These are phyloP conservation scores for Quercus tomentella DNA, from an alignment of 331 rosid species.

Conservation along the genomic window DNA sequence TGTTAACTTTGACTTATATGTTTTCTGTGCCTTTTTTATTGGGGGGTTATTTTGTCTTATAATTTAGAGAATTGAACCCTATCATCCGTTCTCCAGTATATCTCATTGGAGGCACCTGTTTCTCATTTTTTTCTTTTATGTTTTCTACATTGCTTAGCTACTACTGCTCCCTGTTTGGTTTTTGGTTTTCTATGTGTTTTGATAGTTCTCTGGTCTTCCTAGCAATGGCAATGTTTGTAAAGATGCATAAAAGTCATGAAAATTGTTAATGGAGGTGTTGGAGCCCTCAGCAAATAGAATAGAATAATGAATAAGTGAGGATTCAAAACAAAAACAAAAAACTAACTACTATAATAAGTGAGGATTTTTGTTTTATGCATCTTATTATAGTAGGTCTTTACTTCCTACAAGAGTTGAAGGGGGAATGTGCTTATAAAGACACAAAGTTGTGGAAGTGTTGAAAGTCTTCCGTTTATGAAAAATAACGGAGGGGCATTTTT, in stretches of 20 bases:
- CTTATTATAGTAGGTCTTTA: no score
- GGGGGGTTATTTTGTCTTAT: neutral
- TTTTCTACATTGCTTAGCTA: neutral
- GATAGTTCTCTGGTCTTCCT: neutral
- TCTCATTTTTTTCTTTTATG: neutral
- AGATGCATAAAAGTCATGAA: neutral
- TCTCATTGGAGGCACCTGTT: neutral
- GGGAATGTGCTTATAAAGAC: neutral
- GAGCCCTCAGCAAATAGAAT: neutral
- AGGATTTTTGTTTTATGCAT: no score
- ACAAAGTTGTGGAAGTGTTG: no score
- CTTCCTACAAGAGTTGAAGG: neutral
- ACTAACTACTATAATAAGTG: no score
- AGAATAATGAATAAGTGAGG: no score
- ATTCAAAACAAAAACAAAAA: no score
- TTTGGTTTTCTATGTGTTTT: neutral
- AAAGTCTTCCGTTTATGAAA: no score
- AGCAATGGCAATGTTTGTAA: neutral
- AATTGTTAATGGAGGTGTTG: neutral
- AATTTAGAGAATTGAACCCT: neutral
- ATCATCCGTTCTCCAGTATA: neutral
- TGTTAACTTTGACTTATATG: neutral
- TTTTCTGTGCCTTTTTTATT: no score
- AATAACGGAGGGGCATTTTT: neutral
- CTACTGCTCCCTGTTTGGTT: neutral